Conservation (phyloP, 2,329 filamentous ascomycete species). For the Microthyrium microscopicum region DNA sequence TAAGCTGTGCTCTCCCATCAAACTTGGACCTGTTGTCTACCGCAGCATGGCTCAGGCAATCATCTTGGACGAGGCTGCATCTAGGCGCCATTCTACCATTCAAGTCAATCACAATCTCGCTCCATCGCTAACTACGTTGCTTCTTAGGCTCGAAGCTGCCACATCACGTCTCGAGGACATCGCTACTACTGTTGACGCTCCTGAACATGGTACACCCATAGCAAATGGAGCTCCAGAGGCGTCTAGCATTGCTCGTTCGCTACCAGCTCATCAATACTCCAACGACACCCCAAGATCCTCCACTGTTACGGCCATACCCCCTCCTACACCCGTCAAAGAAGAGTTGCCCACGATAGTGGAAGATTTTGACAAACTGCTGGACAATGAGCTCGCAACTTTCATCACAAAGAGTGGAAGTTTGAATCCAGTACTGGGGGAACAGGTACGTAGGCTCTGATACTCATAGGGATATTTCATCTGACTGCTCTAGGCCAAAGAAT, state of each 20-base stretch:
- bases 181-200: slow-evolving; percentile 50
- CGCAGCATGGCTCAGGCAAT: slow-evolving; percentile 1
- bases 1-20: slow-evolving; percentile 28
- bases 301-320: slow-evolving; percentile 8
- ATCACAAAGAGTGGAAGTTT: slow-evolving; percentile 60
- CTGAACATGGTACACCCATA: slow-evolving; percentile 32
- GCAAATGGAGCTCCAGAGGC: slow-evolving; percentile 21
- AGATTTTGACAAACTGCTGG: slow-evolving; percentile 71
- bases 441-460: slow-evolving; percentile 35
- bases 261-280: slow-evolving; percentile 8
- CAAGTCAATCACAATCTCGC: slow-evolving; percentile 27
- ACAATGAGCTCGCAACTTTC: slow-evolving; percentile 58
- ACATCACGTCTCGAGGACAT: slow-evolving; percentile 95
- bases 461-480: not conserved
- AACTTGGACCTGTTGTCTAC: slow-evolving; percentile 1
- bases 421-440: slow-evolving; percentile 60
- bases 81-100: not conserved
- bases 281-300: slow-evolving; percentile 10
- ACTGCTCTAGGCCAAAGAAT: slow-evolving; percentile 31
- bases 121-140: slow-evolving; percentile 28
- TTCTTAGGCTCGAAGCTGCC: slow-evolving; percentile 77
- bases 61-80: not conserved
- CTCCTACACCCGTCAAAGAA: slow-evolving; percentile 21
- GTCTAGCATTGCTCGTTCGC: slow-evolving; percentile 17
- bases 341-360: slow-evolving; percentile 49